Evolutionary conservation across 495 filamentous ascomycete species (phyloP), one percentile per base, ranked within the genome.

Genomic region (Cryomyces minteri): DNA sequence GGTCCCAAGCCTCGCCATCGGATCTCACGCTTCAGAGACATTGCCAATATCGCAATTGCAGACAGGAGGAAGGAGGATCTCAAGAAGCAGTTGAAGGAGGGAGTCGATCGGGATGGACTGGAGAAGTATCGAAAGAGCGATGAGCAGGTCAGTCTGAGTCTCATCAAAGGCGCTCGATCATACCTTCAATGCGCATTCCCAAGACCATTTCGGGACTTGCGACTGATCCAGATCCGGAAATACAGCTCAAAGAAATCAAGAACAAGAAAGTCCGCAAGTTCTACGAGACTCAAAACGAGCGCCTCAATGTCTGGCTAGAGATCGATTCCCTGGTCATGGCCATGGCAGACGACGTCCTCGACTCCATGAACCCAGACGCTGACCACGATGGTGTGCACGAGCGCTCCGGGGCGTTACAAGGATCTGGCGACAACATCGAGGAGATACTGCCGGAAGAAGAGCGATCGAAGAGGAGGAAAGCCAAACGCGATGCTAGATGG

Each of bases 331-430:
- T 72, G 25, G 70, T 73, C 10, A 60, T 62, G 49, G 58, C 55
- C 6, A 54, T 73, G 12, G 65, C 70, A 8, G 70, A 72, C 53
- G 65, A 73, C 47, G 59, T 73, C 14, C 54, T 73, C 18, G 71
- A 72, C 25, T 65, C 59, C 40, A 69, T 74, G 60, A 59, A 66
- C 44, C 70, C 70, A 6, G 70, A 73, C 41, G 48, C 58, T 9
- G 69, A 71, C 51, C 50, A 64, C n/a, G 67, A 74, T 53, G 67
- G 68, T 9, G 34, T 38, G 34, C 34, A 10, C 9, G 12, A 38
- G 34, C 4, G 49, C 61, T 12, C 51, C 56, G 5, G 70, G 71
- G 44, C 49, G 63, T 50, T 73, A 9, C 58, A 62, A 31, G 48
- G 46, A 36, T 61, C 51, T 0, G 55, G 47, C 5, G 69, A 63